Base-by-base conservation (phyloP, 2,329 filamentous ascomycete species). In the Colletotrichum tofieldiae region DNA sequence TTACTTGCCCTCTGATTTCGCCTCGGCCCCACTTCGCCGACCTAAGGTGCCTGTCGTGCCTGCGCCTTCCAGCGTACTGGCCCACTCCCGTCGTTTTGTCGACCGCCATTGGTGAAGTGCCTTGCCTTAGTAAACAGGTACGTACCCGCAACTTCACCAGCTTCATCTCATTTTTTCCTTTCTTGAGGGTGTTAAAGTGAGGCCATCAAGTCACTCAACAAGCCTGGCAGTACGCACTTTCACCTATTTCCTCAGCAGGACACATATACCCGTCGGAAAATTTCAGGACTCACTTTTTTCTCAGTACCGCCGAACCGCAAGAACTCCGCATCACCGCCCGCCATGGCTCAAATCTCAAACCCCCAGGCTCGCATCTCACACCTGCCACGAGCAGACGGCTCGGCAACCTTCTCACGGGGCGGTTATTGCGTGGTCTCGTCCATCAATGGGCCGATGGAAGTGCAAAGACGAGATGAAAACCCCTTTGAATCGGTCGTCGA, bases 381-480 rank as follows among this genome's bases (percentile, higher is more conserved):
- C 75, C 87, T 97, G 3, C 87, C 90, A 72, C 92, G 92, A 73
- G 89, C 93, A 35, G 94, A 97, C 80, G 94, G 94, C 73, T 97
- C 94, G 59, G 93, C 93, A 14, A 92, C 90, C 12, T 95, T 94
- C 80, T 90, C 93, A 2, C 88, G 92, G 77, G 87, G 90, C 69
- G 93, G 94, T 60, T 97, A 95, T 82, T 92, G 92, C 55, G 89
- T 98, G 75, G 90, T 97, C 65, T 93, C 93, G 67, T 92, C 94
- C 18, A 94, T 97, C 76, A 98, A 98, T 82, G 96, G 96, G 0
- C 96, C 96, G 20, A 90, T 98, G 76, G 96, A 99, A 84, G 94
- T 96, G 20, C 91, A 92, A 77, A 90, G 95, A 78, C 91, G 94
- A 77, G 96, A 99, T 80, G 94, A 98, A 81, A 90, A 96, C 76